Base-by-base conservation (phyloP, 805 yeast genomes). In the Starmerella cellae region DNA sequence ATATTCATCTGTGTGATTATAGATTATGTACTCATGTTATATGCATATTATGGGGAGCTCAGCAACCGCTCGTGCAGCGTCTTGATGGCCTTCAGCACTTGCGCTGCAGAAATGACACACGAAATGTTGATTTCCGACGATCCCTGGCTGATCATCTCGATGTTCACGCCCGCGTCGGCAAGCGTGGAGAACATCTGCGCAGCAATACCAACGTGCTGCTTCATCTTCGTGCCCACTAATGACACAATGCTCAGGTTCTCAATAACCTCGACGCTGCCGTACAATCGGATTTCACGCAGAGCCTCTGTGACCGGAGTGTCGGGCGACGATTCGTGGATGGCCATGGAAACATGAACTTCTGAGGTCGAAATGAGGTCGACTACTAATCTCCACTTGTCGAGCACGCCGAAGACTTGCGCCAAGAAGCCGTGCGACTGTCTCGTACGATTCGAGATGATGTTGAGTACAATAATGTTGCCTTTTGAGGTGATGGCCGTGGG, bases 301-400 rank as follows among this genome's bases (percentile, higher is more conserved):
- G 96, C 95, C 39, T 69, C 70, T 44, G 77, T 73, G 52, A 87
- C 67, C 14, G 73, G 68, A 19, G 77, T 78, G 45, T 79, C 87
- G 31, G 76, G 72, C 11, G 50, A 41, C 17, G 57, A 48, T 35
- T 77, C 77, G 51, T 84, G 93, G 51, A 91, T 68, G 3, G 98
- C 98, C 97, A 91, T 88, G 16, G 97, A 88, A 22, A 91, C 95
- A 58, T 91, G 96, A 11, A 91, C 98, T 62, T 91, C 97, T 1
- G 96, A 84, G 3, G 98, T 91, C 37, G 95, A 84, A 55, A 91
- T 88, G 57, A 91, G 74, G 63, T 91, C 98, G 34, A 91, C 97
- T 38, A 88, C 96, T 39, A 88, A 65, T 60, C 75, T 77, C 64
- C 74, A 81, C 51, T 71, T 76, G 64, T 91, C 96, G 57, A 91